Conservation (phyloP, 2,329 filamentous ascomycete species). For the Aureobasidium sp. region DNA sequence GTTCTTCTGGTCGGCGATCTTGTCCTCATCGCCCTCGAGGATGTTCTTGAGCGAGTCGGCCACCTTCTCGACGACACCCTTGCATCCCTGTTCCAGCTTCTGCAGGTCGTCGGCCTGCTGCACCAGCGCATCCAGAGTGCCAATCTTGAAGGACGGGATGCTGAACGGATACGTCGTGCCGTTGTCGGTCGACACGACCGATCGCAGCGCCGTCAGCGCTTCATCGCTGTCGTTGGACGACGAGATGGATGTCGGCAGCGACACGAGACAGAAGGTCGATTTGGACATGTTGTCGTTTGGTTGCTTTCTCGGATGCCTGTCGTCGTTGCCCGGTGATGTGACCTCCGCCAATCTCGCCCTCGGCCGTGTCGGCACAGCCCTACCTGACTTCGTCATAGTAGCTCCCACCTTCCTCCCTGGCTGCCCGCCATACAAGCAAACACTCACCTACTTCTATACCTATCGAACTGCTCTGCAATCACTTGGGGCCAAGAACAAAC, state of each 20-base stretch:
- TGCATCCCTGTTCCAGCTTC: slow-evolving; percentile 74
- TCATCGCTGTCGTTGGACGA: slow-evolving; percentile 72
- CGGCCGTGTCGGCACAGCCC: background rate
- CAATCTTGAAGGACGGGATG: slow-evolving; percentile 95
- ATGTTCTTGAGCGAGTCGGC: slow-evolving; percentile 75
- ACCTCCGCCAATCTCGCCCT: slow-evolving; percentile 7
- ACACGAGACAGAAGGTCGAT: slow-evolving; percentile 74
- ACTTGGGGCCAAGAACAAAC: background rate
- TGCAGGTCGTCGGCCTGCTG: slow-evolving; percentile 91
- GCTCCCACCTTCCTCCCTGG: background rate
- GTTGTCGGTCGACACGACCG: slow-evolving; percentile 64
- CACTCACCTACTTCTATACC: background rate
- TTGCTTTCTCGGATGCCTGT: background rate
- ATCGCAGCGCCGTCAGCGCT: slow-evolving; percentile 65
- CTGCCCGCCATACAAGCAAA: background rate
- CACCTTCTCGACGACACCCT: slow-evolving; percentile 78
- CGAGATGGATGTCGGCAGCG: slow-evolving; percentile 79
- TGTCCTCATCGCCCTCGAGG: slow-evolving; percentile 74
- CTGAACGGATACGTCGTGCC: slow-evolving; percentile 67
- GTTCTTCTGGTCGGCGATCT: slow-evolving; percentile 76
- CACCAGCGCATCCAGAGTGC: slow-evolving; percentile 86
- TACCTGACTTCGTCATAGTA: background rate
- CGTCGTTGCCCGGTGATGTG: slow-evolving; percentile 6
- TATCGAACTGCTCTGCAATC: background rate
- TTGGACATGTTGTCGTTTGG: slow-evolving; percentile 30